A percentile compares a stretch with the other conserved stretches of the same genome.
These are phyloP conservation scores for Colletotrichum australisinense DNA, from an alignment of 2,329 filamentous ascomycete genomes.

Conservation along the genomic window DNA sequence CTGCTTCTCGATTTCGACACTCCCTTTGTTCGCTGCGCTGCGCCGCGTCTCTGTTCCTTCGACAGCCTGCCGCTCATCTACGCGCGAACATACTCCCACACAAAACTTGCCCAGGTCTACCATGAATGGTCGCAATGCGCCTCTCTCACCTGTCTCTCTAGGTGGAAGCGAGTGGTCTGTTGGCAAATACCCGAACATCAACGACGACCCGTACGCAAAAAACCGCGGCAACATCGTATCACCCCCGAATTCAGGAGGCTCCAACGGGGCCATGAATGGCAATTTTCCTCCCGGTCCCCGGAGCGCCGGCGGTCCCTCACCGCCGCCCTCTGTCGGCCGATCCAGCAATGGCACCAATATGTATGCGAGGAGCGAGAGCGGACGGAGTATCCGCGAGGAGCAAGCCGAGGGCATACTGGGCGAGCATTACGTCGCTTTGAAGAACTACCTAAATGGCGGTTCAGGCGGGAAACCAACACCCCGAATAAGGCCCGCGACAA, in stretches of 20 bases:
- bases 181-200: slow-evolving; percentile 71
- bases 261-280: slow-evolving; percentile 69
- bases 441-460: slow-evolving; percentile 79
- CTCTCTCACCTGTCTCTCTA: slow-evolving; percentile 84
- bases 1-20: slow-evolving; percentile 15
- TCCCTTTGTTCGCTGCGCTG: slow-evolving; percentile 30
- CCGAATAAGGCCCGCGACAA: slow-evolving; percentile 95
- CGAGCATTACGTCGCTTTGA: slow-evolving; percentile 86
- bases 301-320: slow-evolving; percentile 77
- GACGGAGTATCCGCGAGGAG: slow-evolving; percentile 70
- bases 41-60: slow-evolving; percentile 31
- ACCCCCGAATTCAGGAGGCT: slow-evolving; percentile 75
- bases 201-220: slow-evolving; percentile 64
- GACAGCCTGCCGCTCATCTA: slow-evolving; percentile 37
- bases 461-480: slow-evolving; percentile 81
- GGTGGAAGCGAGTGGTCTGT: slow-evolving; percentile 87
- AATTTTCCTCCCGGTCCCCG: slow-evolving; percentile 65
- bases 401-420: slow-evolving; percentile 71
- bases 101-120: slow-evolving; percentile 42
- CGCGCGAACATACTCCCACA: slow-evolving; percentile 9
- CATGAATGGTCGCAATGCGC: slow-evolving; percentile 81
- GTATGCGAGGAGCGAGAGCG: slow-evolving; percentile 75
- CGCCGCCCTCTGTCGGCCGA: slow-evolving; percentile 86
- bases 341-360: slow-evolving; percentile 84
- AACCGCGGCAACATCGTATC: slow-evolving; percentile 72